A percentile compares a stretch with the other conserved stretches of the same genome.
Evolutionary conservation across 2,329 filamentous ascomycete genomes (phyloP).

Genomic region (Cordyceps cateniannulata): DNA sequence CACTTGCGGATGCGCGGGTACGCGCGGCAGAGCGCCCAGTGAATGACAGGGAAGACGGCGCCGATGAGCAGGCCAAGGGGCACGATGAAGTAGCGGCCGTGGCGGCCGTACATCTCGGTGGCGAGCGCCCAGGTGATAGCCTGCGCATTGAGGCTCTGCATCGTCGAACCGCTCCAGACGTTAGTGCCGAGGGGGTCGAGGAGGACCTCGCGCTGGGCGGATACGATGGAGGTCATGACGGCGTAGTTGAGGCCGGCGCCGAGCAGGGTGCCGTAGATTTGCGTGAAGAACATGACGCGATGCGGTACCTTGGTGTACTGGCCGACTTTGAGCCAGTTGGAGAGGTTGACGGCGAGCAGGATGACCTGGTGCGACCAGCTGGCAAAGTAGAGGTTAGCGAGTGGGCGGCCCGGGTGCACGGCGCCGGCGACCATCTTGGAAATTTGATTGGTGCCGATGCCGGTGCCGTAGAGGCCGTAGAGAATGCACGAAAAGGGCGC

Average conservation of each 20-base stretch:
- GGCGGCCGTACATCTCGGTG: constrained; percentile 34
- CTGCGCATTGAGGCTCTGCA: constrained; percentile 38
- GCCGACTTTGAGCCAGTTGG: constrained; percentile 28
- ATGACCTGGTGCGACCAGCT: constrained; percentile 27
- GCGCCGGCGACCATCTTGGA: constrained; percentile 41
- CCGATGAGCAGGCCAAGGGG: constrained; percentile 36
- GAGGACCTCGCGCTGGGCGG: constrained; percentile 34
- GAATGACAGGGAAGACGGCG: constrained; percentile 32
- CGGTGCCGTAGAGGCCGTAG: constrained; percentile 17
- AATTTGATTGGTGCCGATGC: constrained; percentile 19
- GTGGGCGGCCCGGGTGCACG: constrained; percentile 32
- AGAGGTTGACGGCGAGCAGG: constrained; percentile 24
- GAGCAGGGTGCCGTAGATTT: constrained; percentile 34
- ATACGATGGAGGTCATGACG: constrained; percentile 39
- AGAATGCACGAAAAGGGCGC: constrained; percentile 28
- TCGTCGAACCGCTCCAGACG: constrained; percentile 41
- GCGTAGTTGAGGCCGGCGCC: constrained; percentile 39
- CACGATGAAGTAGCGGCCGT: constrained; percentile 29
- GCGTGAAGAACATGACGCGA: constrained; percentile 33
- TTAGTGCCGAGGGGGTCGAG: constrained; percentile 33
- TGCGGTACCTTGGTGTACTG: constrained; percentile 33
- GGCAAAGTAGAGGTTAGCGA: constrained; percentile 39
- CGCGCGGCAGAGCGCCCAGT: constrained; percentile 23
- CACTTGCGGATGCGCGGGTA: constrained; percentile 22
- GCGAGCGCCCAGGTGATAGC: constrained; percentile 28